Conservation (phyloP, 2,329 filamentous ascomycete species). For the Coniochaeta ligniaria region DNA sequence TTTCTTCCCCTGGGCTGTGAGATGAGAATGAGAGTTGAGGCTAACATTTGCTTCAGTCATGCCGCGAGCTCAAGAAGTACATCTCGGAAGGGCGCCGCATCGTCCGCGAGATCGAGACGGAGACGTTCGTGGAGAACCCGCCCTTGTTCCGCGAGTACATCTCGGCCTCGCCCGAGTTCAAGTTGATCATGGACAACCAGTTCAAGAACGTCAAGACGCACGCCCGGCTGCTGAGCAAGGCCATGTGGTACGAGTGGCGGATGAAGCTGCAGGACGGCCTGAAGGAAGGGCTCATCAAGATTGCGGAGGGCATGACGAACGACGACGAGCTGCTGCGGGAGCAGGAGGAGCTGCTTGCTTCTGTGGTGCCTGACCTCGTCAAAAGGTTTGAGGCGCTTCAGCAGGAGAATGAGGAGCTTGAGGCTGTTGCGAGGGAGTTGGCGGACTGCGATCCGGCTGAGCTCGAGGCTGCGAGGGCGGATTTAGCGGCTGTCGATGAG, state of each 20-base stretch:
- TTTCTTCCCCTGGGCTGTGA: neutral
- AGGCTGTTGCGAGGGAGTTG: conserved; percentile 65
- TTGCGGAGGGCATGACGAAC: conserved; percentile 65
- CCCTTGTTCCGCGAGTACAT: conserved; percentile 89
- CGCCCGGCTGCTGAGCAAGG: conserved; percentile 82
- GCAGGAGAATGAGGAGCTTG: conserved; percentile 58
- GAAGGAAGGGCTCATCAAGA: conserved; percentile 70
- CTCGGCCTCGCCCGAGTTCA: conserved; percentile 74
- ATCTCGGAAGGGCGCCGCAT: conserved; percentile 88
- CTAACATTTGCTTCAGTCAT: conserved; percentile 40
- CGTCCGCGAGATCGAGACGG: conserved; percentile 82
- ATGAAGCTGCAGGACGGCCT: conserved; percentile 79
- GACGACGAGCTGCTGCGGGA: conserved; percentile 62
- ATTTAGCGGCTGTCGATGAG: conserved; percentile 55
- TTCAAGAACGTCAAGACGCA: conserved; percentile 97
- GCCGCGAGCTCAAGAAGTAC: conserved; percentile 92
- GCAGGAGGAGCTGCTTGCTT: conserved; percentile 62
- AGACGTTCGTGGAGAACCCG: conserved; percentile 85
- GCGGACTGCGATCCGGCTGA: conserved; percentile 77
- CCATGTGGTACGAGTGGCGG: conserved; percentile 97
- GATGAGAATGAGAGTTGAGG: neutral
- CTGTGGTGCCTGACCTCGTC: conserved; percentile 58
- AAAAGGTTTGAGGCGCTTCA: conserved; percentile 55
- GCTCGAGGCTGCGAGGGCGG: conserved; percentile 64
- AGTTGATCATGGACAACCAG: conserved; percentile 85